Evolutionary conservation across 2,329 filamentous ascomycete genomes (phyloP), one percentile per base, ranked within the genome.

Genomic region (Cladophialophora yegresii): DNA sequence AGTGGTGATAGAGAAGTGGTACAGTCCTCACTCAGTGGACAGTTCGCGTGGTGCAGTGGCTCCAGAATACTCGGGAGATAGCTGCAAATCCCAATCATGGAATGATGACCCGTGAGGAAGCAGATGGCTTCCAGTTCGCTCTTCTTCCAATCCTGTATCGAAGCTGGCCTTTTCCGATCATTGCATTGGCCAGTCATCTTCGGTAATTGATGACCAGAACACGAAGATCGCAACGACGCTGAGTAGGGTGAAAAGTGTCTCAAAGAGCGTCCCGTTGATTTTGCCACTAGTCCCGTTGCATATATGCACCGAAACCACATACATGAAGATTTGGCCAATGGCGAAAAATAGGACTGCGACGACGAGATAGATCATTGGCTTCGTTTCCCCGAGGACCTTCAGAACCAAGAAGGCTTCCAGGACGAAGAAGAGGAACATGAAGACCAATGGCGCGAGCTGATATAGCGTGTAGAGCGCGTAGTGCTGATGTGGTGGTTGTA

Each of bases 151-250:
- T 53, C 53, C 22, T 45, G 26, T 26, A 22, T 22, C 12, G 23
- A 16, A 28, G 32, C 28, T 3, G 33, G 47, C 16, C 43, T 8
- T 47, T 36, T 36, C 43, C 28, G 20, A 62, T 64, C 54, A 67
- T 55, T 69, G 65, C 7, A 85, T 82, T 2, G 93, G 92, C 95
- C 95, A 99, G 80, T 97, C 93, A 73, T 99, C 95, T 79, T 99
- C 95, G 16, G 95, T 99, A 73, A 99, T 99, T 80, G 92, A 97
- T 54, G 92, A 96, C 95, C 95, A 99, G 82, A 99, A 99, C 63
- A 91, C 78, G 93, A 95, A 99, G 69, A 97, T 80, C 78, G 87
- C 87, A 20, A 91, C 83, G 4, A 99, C 92, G 0, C 93, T 84
- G 12, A 93, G 80, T 0, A 97, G 82, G 0, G 93, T 98, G 80